Evolutionary conservation across 192 early-diverging fungal species (phyloP).

Genomic region (Coemansia asiatica): DNA sequence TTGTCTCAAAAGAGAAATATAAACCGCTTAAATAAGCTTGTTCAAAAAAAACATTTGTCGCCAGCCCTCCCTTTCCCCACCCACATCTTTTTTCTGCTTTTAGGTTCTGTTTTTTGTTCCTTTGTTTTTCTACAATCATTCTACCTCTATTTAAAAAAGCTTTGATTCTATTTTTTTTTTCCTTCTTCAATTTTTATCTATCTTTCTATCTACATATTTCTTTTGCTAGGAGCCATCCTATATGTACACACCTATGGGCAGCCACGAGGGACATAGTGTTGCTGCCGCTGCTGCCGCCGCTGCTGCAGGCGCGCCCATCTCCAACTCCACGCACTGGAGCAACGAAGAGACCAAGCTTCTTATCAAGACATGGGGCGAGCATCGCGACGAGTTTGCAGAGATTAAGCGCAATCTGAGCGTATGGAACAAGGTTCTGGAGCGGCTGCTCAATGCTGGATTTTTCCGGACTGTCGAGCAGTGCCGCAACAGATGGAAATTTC

Average conservation of each 20-base stretch:
- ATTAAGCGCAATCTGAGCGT: slow-evolving; percentile 56
- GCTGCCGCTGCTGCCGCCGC: slow-evolving; percentile 26
- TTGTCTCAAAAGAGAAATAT: neutral
- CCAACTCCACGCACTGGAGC: slow-evolving; percentile 57
- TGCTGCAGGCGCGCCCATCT: slow-evolving; percentile 12
- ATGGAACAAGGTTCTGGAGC: slow-evolving; percentile 55
- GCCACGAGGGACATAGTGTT: slow-evolving; percentile 16
- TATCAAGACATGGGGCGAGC: slow-evolving; percentile 53
- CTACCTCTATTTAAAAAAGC: neutral
- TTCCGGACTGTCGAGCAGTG: slow-evolving; percentile 56
- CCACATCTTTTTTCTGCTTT: neutral
- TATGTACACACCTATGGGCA: slow-evolving; percentile 24
- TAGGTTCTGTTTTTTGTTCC: slow-evolving; percentile 6
- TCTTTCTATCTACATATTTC: neutral
- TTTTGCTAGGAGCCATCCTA: slow-evolving; percentile 14
- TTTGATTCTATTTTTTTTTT: neutral
- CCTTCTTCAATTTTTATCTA: neutral
- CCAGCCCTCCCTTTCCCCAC: too few relatives aligned
- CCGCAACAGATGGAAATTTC: slow-evolving; percentile 56
- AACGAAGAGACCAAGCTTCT: slow-evolving; percentile 48
- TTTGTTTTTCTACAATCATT: slow-evolving; percentile 1
- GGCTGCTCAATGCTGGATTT: slow-evolving; percentile 43
- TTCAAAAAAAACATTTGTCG: neutral
- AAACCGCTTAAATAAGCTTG: neutral
- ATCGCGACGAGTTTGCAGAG: slow-evolving; percentile 53